Conservation (phyloP, 2,329 filamentous ascomycete genomes). For the Hymenoscyphus salicellus region DNA sequence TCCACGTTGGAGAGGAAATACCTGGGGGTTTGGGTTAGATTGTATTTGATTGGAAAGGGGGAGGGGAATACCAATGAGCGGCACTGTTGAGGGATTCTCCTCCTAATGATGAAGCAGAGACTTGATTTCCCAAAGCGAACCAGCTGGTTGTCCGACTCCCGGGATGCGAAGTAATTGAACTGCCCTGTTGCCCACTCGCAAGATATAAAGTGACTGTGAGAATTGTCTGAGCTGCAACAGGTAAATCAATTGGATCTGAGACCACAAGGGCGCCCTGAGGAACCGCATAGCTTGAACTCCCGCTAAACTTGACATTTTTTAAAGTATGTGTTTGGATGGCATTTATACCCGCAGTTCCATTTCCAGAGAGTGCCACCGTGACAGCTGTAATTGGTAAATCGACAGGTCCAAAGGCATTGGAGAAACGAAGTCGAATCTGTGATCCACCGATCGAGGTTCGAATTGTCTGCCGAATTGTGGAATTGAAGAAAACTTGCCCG, state of each 20-base stretch:
- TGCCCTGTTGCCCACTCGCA: conserved; percentile 52
- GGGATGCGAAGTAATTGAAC: conserved; percentile 60
- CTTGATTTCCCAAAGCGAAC: conserved; percentile 57
- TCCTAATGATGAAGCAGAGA: conserved; percentile 47
- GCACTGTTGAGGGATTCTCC: conserved; percentile 36
- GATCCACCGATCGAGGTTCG: conserved; percentile 55
- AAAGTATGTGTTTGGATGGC: conserved; percentile 52
- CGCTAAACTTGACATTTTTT: conserved; percentile 56
- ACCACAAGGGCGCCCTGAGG: conserved; percentile 57
- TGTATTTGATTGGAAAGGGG: not conserved
- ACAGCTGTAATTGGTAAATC: conserved; percentile 59
- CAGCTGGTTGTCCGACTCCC: conserved; percentile 62
- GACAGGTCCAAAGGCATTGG: conserved; percentile 62
- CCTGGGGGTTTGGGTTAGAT: conserved; percentile 36
- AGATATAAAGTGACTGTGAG: conserved; percentile 59
- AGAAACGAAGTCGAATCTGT: conserved; percentile 60
- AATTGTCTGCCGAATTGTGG: conserved; percentile 64
- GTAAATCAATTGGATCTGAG: conserved; percentile 59
- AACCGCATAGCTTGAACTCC: conserved; percentile 48
- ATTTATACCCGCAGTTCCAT: conserved; percentile 52
- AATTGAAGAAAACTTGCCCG: conserved; percentile 54
- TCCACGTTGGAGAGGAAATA: conserved; percentile 62
- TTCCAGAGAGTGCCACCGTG: conserved; percentile 54
- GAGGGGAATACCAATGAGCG: conserved; percentile 39
- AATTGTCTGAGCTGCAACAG: conserved; percentile 48